Evolutionary conservation across 2,329 filamentous ascomycete species (phyloP).

Genomic region (Lachnellula occidentalis): DNA sequence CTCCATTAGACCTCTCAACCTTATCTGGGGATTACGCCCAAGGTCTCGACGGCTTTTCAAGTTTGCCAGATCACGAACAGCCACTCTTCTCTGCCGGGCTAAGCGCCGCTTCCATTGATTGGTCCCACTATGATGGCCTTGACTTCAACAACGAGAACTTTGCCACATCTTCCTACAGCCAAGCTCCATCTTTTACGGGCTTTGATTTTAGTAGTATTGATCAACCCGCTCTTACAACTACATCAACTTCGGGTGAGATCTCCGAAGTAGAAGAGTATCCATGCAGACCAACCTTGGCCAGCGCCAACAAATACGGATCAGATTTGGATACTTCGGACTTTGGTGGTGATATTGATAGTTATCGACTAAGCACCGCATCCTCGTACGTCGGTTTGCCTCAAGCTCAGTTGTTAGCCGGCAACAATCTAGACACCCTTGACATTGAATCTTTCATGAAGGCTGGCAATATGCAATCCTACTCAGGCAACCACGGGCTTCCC

Average conservation of each 20-base stretch:
- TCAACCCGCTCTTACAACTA: constrained; percentile 49
- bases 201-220: constrained; percentile 52
- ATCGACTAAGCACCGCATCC: constrained; percentile 43
- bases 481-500: constrained; percentile 19
- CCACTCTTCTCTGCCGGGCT: constrained; percentile 59
- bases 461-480: constrained; percentile 14
- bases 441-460: constrained; percentile 50
- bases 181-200: constrained; percentile 47
- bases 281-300: constrained; percentile 34
- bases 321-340: constrained; percentile 35
- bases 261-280: constrained; percentile 59
- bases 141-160: constrained; percentile 46
- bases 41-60: constrained; percentile 49
- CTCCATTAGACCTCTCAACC: constrained; percentile 53
- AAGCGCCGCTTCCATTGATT: constrained; percentile 50
- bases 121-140: constrained; percentile 48
- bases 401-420: constrained; percentile 38
- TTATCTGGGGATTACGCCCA: constrained; percentile 40
- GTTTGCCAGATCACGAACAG: constrained; percentile 41
- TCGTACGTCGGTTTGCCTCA: constrained; percentile 45
- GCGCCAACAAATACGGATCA: constrained; percentile 34
- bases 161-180: constrained; percentile 49
- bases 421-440: constrained; percentile 46
- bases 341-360: constrained; percentile 40
- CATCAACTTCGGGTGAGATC: constrained; percentile 61